Base-by-base conservation (phyloP, 2,329 filamentous ascomycete genomes). In the Aspergillus chevalieri region DNA sequence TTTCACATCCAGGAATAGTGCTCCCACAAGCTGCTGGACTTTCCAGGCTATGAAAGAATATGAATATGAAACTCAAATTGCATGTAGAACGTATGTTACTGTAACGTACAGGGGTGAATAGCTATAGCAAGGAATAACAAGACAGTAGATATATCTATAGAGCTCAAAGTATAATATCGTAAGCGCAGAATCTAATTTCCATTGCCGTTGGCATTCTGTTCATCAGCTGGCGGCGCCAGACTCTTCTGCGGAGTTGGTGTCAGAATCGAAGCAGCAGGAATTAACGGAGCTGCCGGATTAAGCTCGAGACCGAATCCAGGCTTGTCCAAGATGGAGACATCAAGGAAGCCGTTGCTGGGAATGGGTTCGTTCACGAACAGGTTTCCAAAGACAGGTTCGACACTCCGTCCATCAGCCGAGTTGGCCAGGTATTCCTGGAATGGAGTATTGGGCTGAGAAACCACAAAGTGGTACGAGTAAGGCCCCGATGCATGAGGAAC, bases 371-470 rank as follows among this genome's bases (percentile, higher is more conserved):
- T 90, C 33, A 87, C 63, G 72, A 95, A 96, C 46, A 96, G 76
- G 60, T 95, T 87, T 33, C 91, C 91, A 69, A 96, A 96, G 6
- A 96, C 91, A 2, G 91, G 91, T 54, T 92, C 74, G 15, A 96
- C 91, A 54, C 84, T 90, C 75, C 89, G 88, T 44, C 91, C 91
- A 62, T 96, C 90, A 0, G 90, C 82, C 2, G 89, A 95, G 74
- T 95, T 95, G 59, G 91, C 91, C 21, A 96, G 80, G 65, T 96
- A 96, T 71, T 96, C 91, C 70, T 96, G 91, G 79, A 96, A 96
- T 4, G 91, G 91, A 12, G 86, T 88, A 74, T 95, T 95, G 55
- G 88, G 83, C 71, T 96, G 91, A 42, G 89, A 94, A 53, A 95
- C 85, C 57, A 95, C 91, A 65, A 94, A 96, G 72, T 96, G 91